Evolutionary conservation across 2,329 filamentous ascomycete genomes (phyloP).

Genomic region (Dactylellina haptotyla): DNA sequence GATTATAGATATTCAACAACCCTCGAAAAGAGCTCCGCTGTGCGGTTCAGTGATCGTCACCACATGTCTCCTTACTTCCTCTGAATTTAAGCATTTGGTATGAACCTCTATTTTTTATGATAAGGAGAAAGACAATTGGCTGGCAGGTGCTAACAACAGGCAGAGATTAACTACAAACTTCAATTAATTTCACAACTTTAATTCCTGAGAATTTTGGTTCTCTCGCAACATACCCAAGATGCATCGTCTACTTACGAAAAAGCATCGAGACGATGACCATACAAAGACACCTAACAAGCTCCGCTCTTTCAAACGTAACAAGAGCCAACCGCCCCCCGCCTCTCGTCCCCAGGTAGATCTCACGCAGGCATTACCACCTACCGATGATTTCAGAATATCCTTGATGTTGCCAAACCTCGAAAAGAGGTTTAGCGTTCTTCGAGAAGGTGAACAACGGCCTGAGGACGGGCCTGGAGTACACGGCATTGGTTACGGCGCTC

Average conservation of each 20-base stretch:
- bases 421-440: constrained; percentile 78
- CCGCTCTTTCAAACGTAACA: constrained; percentile 64
- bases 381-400: constrained; percentile 93
- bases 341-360: constrained; percentile 77
- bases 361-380: constrained; percentile 76
- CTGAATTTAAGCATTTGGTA: constrained; percentile 41
- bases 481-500: constrained; percentile 47
- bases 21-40: constrained; percentile 33
- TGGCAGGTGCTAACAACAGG: constrained; percentile 1
- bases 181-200: not conserved
- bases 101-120: not conserved
- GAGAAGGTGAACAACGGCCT: constrained; percentile 55
- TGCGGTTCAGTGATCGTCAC: constrained; percentile 28
- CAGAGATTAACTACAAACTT: constrained; percentile 15
- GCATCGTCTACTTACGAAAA: constrained; percentile 50
- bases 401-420: constrained; percentile 94
- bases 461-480: constrained; percentile 35
- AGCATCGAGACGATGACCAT: constrained; percentile 47
- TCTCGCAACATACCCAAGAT: constrained; percentile 15
- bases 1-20: constrained; percentile 4
- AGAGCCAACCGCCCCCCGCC: constrained; percentile 67
- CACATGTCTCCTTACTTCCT: constrained; percentile 47
- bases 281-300: constrained; percentile 49
- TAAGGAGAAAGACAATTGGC: not conserved
- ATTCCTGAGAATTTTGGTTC: constrained; percentile 1